Evolutionary conservation across 768 basidiomycete genomes (phyloP).

Genomic region (Boletus rubropictus): DNA sequence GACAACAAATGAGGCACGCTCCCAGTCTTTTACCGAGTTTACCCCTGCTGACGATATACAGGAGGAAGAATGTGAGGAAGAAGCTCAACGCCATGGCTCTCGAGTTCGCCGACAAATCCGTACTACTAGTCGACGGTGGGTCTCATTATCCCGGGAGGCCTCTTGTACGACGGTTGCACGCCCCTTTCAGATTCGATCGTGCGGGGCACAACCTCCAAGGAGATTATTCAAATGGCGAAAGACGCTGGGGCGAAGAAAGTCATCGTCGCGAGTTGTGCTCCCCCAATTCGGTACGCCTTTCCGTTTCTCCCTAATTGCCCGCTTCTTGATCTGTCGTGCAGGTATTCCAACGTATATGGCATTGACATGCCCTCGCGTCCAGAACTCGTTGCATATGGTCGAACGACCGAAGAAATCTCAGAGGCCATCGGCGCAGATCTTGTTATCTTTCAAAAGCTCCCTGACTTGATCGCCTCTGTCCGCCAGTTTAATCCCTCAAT

Average conservation of each 20-base stretch:
- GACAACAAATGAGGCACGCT: conserved; percentile 82
- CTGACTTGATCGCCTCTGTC: conserved; percentile 82
- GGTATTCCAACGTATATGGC: conserved; percentile 93
- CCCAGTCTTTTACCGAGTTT: not conserved
- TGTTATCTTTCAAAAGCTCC: conserved; percentile 90
- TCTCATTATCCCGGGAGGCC: not conserved
- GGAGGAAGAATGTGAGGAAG: conserved; percentile 87
- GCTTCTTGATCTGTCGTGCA: conserved; percentile 23
- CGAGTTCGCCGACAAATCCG: conserved; percentile 88
- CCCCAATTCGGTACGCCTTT: conserved; percentile 73
- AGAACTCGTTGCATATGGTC: conserved; percentile 84
- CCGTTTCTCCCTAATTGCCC: not conserved
- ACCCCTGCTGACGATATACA: conserved; percentile 25
- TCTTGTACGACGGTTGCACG: not conserved
- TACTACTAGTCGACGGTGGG: conserved; percentile 92
- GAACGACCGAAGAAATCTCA: conserved; percentile 68
- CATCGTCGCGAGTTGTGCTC: conserved; percentile 94
- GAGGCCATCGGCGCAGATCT: conserved; percentile 87
- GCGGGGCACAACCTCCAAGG: conserved; percentile 95
- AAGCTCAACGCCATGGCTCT: conserved; percentile 99
- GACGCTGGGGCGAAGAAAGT: conserved; percentile 97
- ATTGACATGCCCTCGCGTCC: conserved; percentile 98
- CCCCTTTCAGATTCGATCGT: conserved; percentile 83
- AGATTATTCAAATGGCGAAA: conserved; percentile 99
- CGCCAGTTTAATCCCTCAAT: conserved; percentile 77